Percentiles rank a stretch among this genome's conserved stretches.
These are phyloP conservation scores for Leccinellum albellum DNA, from an alignment of 768 basidiomycete species.

Conservation along the genomic window DNA sequence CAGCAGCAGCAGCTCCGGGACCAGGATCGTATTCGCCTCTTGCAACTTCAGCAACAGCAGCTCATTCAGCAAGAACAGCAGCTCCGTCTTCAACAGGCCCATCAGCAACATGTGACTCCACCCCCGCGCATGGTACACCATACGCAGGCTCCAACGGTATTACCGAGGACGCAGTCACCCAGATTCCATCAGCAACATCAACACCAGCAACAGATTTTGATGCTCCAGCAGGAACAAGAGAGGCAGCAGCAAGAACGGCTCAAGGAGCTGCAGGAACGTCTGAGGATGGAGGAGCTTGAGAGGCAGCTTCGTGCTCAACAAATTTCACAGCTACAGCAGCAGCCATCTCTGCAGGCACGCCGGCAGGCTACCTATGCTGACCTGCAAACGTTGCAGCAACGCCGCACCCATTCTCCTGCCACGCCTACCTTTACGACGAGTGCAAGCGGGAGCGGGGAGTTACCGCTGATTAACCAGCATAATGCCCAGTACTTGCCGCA, in stretches of 20 bases:
- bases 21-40: conserved; percentile 37
- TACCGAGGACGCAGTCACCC: conserved; percentile 70
- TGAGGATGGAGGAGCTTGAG: conserved; percentile 63
- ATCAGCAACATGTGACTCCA: conserved; percentile 45
- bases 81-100: conserved; percentile 37
- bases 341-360: conserved; percentile 36
- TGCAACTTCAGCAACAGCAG: conserved; percentile 44
- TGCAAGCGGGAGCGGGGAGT: conserved; percentile 24
- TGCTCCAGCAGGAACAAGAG: conserved; percentile 67
- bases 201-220: conserved; percentile 65
- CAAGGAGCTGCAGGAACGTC: conserved; percentile 60
- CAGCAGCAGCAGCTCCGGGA: conserved; percentile 37
- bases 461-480: conserved; percentile 46
- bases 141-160: conserved; percentile 16
- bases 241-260: conserved; percentile 54
- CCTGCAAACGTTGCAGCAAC: conserved; percentile 46
- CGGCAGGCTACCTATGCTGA: conserved; percentile 45
- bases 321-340: conserved; percentile 45
- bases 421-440: conserved; percentile 32
- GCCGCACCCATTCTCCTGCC: conserved; percentile 48
- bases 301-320: conserved; percentile 56
- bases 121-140: conserved; percentile 64
- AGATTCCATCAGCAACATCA: conserved; percentile 75
- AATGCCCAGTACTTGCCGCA: conserved; percentile 55
- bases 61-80: conserved; percentile 34